Base-by-base conservation (phyloP, 73 alveolate genomes). In the Paraurostyla sp. region DNA sequence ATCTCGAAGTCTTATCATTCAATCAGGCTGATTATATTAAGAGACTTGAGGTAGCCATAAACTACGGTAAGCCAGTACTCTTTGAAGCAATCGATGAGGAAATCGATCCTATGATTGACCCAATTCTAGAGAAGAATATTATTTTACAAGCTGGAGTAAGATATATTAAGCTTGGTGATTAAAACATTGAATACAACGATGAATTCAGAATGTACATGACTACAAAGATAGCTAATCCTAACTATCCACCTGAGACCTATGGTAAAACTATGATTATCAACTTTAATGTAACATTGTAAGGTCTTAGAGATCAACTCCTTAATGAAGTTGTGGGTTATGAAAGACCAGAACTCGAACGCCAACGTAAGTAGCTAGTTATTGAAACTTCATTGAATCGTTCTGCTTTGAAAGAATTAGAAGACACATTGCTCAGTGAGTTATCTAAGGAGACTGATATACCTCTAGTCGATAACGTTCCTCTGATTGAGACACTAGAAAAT, bases 251-350 rank as follows among this genome's bases (percentile, higher is more conserved):
- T 0, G 99, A 98, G 96, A 97, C 94, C 81, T 97, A 97, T 98
- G 99, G 99, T 58, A 98, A 98, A 78, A 98, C 99, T 23, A 97
- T 98, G 92, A 98, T 98, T 89, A 98, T 98, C 94, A 98, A 98
- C 97, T 98, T 97, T 90, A 96, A 97, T 84, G 99, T 98, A 48
- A 98, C 99, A 7, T 87, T 97, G 96, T 95, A 94, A 51, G 99
- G 99, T 11, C 98, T 98, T 22, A 97, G 97, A 92, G 99, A 97
- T 83, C 99, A 98, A 92, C 94, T 98, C 76, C 95, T 98, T 52
- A 98, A 98, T 71, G 99, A 97, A 91, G 99, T 98, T 76, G 99
- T 98, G 7, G 98, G 99, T 80, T 97, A 89, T 65, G 99, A 98
- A 93, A 94, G 97, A 71, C 99, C 99, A 23, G 99, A 98, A 29